Evolutionary conservation across 2,329 filamentous ascomycete genomes (phyloP).

Genomic region (Cytospora piceae): DNA sequence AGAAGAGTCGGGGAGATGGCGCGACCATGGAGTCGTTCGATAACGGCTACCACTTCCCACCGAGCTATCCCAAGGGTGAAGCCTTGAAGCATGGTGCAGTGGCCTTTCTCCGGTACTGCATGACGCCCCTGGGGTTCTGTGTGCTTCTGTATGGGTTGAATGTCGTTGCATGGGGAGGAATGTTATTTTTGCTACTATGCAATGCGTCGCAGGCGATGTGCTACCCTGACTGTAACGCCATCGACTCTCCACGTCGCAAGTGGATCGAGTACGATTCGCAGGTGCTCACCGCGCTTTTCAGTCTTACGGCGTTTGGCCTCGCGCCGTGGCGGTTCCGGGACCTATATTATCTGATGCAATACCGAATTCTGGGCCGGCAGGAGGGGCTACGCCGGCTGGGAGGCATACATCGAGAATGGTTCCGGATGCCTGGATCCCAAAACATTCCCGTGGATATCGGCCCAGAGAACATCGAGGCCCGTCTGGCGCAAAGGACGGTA

Average conservation of each 20-base stretch:
- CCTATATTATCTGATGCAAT: slow-evolving; percentile 72
- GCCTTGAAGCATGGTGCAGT: slow-evolving; percentile 60
- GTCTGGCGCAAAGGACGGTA: slow-evolving; percentile 38
- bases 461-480: slow-evolving; percentile 53
- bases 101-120: slow-evolving; percentile 72
- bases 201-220: slow-evolving; percentile 78
- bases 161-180: slow-evolving; percentile 86
- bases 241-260: slow-evolving; percentile 74
- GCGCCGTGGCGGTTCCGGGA: slow-evolving; percentile 86
- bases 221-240: slow-evolving; percentile 68
- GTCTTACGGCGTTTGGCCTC: slow-evolving; percentile 82
- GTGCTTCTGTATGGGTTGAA: slow-evolving; percentile 81
- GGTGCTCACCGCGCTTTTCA: slow-evolving; percentile 83
- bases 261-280: slow-evolving; percentile 89
- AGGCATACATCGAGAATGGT: slow-evolving; percentile 76
- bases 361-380: slow-evolving; percentile 56
- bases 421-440: slow-evolving; percentile 70
- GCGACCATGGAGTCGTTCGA: slow-evolving; percentile 49
- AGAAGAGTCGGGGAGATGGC: slow-evolving; percentile 29
- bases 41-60: slow-evolving; percentile 70
- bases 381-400: slow-evolving; percentile 69
- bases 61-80: slow-evolving; percentile 62
- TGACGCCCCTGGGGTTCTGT: slow-evolving; percentile 75
- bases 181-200: slow-evolving; percentile 84
- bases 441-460: slow-evolving; percentile 58